Base-by-base conservation (phyloP, 2,329 filamentous ascomycete genomes). In the Epichloe elymi region DNA sequence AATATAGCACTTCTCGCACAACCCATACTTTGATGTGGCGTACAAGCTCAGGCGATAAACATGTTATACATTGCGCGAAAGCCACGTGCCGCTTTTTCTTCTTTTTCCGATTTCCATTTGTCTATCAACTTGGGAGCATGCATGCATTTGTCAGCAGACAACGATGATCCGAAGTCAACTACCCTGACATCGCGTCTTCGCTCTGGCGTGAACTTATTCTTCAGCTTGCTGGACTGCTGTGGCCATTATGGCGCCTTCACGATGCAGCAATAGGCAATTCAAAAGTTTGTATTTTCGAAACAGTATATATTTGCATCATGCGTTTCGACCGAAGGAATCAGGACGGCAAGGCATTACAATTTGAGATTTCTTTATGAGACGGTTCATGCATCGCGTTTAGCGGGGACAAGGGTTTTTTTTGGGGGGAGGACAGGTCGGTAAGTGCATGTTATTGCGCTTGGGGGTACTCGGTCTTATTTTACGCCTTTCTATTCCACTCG, bases 371-470 rank as follows among this genome's bases (percentile, higher is more conserved):
- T 40, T 46, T 19, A 67, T 54, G 64, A 67, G 51, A 59, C 58
- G 58, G 58, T 57, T 66, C 55, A 63, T 67, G 67, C 67, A 70
- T 69, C 63, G 58, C 58, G 56, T 59, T 63, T 56, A 67, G 65
- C 64, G 65, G 63, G 60, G 59, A 65, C 63, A 65, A 63, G 39
- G 56, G 56, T 44, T 56, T 20, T 50, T 23, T 56, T 51, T 47
- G 51, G 53, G 26, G 26, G 2, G 8, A 23, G 3, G 20, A 26
- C 26, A 53, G 49, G 45, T 48, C 42, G 40, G 40, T 53, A 46
- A 19, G 46, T 48, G 36, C 54, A 50, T 52, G 46, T 48, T 54
- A 54, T 57, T 52, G 52, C 53, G n/a, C 48, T 47, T 38, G 10
- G 14, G 43, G 43, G 23, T 23, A 19, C 10, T 39, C 15, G 35